Conservation (phyloP, 2,329 filamentous ascomycete genomes). For the Sporothrix curviconia region DNA sequence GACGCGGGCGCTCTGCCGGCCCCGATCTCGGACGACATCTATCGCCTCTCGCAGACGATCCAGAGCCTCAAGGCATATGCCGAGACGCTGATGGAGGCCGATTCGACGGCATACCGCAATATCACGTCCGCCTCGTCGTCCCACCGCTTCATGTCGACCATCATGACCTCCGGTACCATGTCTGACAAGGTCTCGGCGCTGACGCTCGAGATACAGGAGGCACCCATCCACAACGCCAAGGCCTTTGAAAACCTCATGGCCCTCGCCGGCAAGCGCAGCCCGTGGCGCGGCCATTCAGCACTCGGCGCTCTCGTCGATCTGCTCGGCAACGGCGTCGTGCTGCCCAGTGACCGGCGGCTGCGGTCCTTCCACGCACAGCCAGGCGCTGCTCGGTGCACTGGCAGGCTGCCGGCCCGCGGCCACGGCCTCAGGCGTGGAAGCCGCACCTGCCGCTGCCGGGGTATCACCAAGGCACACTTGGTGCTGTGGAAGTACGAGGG, state of each 20-base stretch:
- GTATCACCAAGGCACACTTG: conserved; percentile 68
- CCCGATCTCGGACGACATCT: conserved; percentile 39
- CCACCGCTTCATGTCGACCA: conserved; percentile 92
- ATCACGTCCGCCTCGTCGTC: conserved; percentile 76
- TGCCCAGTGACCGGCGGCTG: conserved; percentile 77
- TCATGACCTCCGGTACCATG: conserved; percentile 93
- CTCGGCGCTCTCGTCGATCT: conserved; percentile 90
- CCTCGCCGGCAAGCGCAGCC: conserved; percentile 86
- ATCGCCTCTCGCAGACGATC: conserved; percentile 38
- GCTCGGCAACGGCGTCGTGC: conserved; percentile 76
- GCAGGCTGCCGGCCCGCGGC: conserved; percentile 34
- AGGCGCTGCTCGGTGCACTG: conserved; percentile 62
- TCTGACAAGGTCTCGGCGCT: conserved; percentile 95
- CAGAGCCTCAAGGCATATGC: conserved; percentile 61
- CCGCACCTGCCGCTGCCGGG: conserved; percentile 64
- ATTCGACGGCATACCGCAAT: conserved; percentile 67
- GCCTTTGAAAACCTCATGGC: conserved; percentile 77
- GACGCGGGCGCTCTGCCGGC: conserved; percentile 37
- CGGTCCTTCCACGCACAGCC: conserved; percentile 75
- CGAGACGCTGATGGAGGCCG: conserved; percentile 65
- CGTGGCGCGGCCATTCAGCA: conserved; percentile 88
- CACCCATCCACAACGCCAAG: conserved; percentile 85
- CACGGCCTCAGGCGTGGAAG: conserved; percentile 58
- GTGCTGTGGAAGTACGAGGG: conserved; percentile 87
- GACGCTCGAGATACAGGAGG: conserved; percentile 91